These are phyloP conservation scores for Phytopythium delawarense DNA, from an alignment of 352 stramenopile genomes.

Conservation along the genomic window DNA sequence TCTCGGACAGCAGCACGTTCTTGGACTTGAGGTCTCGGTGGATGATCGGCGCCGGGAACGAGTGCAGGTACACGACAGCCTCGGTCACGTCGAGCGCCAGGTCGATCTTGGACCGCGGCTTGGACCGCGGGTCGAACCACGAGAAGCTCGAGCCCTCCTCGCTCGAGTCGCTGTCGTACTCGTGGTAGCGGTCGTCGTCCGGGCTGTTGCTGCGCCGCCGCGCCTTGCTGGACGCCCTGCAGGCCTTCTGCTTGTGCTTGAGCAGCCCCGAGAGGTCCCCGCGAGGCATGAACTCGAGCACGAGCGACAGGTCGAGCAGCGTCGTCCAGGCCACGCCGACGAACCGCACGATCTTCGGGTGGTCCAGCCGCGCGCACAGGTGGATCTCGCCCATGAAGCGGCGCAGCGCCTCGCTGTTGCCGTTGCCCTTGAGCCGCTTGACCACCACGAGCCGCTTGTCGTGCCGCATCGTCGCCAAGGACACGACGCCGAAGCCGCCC, in stretches of 20 bases:
- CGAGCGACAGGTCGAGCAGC: slow-evolving; percentile 30
- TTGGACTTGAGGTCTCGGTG: slow-evolving; percentile 43
- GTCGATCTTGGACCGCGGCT: slow-evolving; percentile 14
- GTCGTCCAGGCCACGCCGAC: slow-evolving; percentile 40
- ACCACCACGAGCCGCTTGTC: slow-evolving; percentile 2
- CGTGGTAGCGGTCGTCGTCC: background rate
- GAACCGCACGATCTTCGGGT: slow-evolving; percentile 45
- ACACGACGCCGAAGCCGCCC: slow-evolving; percentile 60
- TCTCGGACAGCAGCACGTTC: slow-evolving; percentile 25
- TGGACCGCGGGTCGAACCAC: slow-evolving; percentile 12
- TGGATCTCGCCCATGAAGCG: slow-evolving; percentile 54
- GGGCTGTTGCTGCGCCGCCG: slow-evolving; percentile 1
- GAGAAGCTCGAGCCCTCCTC: background rate
- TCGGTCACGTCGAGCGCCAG: slow-evolving; percentile 31
- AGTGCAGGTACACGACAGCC: slow-evolving; percentile 41
- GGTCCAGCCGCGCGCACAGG: slow-evolving; percentile 30
- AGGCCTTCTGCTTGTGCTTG: slow-evolving; percentile 1
- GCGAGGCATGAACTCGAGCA: slow-evolving; percentile 38
- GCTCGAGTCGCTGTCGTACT: slow-evolving; percentile 1
- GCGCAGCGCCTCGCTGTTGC: slow-evolving; percentile 14
- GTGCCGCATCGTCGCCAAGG: slow-evolving; percentile 28
- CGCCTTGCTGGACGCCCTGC: background rate
- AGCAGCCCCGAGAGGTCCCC: slow-evolving; percentile 30
- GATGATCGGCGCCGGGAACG: slow-evolving; percentile 35
- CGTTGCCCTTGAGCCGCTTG: slow-evolving; percentile 32